Evolutionary conservation across 805 yeast species (phyloP).

Genomic region (Ogataea pignaliae): DNA sequence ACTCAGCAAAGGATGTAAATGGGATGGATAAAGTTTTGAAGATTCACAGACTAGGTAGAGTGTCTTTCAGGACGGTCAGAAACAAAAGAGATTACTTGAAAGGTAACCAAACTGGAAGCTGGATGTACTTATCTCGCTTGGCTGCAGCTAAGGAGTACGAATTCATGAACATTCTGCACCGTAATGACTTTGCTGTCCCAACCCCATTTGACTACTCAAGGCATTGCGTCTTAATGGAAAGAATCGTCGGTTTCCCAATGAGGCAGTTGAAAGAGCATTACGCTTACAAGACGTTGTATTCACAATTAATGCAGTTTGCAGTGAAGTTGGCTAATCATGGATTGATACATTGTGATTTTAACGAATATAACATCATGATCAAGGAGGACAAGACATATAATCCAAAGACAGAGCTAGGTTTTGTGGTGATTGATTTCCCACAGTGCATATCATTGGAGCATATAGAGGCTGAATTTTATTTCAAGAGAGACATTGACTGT

Average conservation of each 20-base stretch:
- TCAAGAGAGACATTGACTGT: slow-evolving; percentile 91
- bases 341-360: slow-evolving; percentile 93
- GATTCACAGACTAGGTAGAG: slow-evolving; percentile 90
- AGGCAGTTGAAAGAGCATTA: slow-evolving; percentile 69
- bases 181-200: slow-evolving; percentile 82
- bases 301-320: slow-evolving; percentile 81
- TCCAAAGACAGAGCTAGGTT: slow-evolving; percentile 52
- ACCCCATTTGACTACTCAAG: slow-evolving; percentile 84
- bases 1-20: slow-evolving; percentile 64
- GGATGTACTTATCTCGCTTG: slow-evolving; percentile 88
- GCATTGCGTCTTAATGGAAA: slow-evolving; percentile 90
- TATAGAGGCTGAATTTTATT: slow-evolving; percentile 79
- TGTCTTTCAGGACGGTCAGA: slow-evolving; percentile 88
- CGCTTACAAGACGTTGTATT: slow-evolving; percentile 67
- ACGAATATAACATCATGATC: slow-evolving; percentile 92
- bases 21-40: slow-evolving; percentile 72
- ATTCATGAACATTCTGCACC: slow-evolving; percentile 72
- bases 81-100: slow-evolving; percentile 88
- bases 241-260: slow-evolving; percentile 88
- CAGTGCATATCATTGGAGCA: slow-evolving; percentile 95
- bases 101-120: slow-evolving; percentile 67
- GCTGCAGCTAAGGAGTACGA: slow-evolving; percentile 93
- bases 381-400: slow-evolving; percentile 50
- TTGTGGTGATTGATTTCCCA: slow-evolving; percentile 95
- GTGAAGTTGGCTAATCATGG: slow-evolving; percentile 84